phyloP scores from a whole-genome alignment of 805 yeast species.

The Pichia californica region DNA sequence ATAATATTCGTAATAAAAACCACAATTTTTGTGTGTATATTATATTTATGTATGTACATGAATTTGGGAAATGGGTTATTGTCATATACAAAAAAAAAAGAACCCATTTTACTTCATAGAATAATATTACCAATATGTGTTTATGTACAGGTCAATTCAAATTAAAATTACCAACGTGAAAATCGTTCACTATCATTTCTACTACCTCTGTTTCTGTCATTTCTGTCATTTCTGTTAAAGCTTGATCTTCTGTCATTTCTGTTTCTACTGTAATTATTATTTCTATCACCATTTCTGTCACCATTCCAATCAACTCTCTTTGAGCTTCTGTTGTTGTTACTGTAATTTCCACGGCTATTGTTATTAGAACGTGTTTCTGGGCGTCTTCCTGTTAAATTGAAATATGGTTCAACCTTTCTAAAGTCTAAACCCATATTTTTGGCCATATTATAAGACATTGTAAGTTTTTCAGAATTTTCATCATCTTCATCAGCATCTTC shows the following conservation, averaged over 20 bases:
- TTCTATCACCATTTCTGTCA: constrained; percentile 8
- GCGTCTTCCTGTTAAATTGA: constrained; percentile 28
- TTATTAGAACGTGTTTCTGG: constrained; percentile 1
- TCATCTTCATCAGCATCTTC: constrained; percentile 6
- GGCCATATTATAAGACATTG: constrained; percentile 17
- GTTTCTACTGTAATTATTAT: constrained; percentile 6
- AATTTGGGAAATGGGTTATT: neutral
- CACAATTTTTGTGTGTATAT: too few relatives aligned
- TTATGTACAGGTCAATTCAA: too few relatives aligned
- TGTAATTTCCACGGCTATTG: constrained; percentile 5
- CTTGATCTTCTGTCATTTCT: constrained; percentile 3
- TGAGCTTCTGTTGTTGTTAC: constrained; percentile 9
- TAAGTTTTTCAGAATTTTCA: constrained; percentile 10
- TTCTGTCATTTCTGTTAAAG: constrained; percentile 3
- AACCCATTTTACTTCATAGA: too few relatives aligned
- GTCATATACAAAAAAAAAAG: too few relatives aligned
- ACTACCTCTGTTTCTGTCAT: constrained; percentile 7
- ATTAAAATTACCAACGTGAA: too few relatives aligned
- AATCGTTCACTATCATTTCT: constrained; percentile 3
- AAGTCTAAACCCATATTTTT: constrained; percentile 25
- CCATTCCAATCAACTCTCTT: constrained; percentile 11
- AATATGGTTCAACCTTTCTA: constrained; percentile 22
- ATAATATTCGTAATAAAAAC: constrained; percentile 1
- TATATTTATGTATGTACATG: neutral
- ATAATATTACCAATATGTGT: too few relatives aligned